Base-by-base conservation (phyloP, 345 rosid species). In the Bruguiera parviflora region DNA sequence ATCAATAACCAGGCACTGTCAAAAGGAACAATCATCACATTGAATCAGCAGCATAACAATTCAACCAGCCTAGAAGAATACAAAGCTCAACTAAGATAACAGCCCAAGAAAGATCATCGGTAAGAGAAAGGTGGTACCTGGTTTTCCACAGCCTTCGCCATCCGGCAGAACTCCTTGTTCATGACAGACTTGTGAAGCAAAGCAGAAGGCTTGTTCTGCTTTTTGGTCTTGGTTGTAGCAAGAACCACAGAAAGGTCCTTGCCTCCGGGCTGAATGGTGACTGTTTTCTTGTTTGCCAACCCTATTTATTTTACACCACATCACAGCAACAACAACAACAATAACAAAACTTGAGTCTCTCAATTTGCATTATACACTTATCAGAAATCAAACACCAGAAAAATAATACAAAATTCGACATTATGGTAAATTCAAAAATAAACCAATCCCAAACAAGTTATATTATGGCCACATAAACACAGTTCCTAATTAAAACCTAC, bases 251-350 rank as follows among this genome's bases (percentile, higher is more conserved):
- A 59, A 16, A 51, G 31, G 39, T 73, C 76, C 46, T 66, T 73
- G 25, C 61, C 75, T 5, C 62, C 76, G 3, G 71, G 29, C 76
- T 60, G 76, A 66, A 73, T 66, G 16, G 25, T 66, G 15, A 66
- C 75, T 10, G 63, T 73, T 58, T 73, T 73, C 66, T 73, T 66
- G 66, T 73, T 73, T 3, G 76, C 76, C 71, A 73, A 73, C 19
- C 76, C 76, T 59, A 20, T 43, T 11, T 11, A 13, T 11, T 43
- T 43, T 13, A 43, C 19, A 18, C 18, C 49, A 43, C 49, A 43
- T 43, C 49, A 43, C 49, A 43, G 49, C 49, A 13, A 13, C 37
- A 0, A 32, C 37, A 33, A 8, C 49, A 3, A 13, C 18, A 43
- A 43, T 4, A 3, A 43, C 0, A 43, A 43, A 43, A 4, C 49